Evolutionary conservation across 345 rosid species (phyloP).

Genomic region (Acer yangbiense): DNA sequence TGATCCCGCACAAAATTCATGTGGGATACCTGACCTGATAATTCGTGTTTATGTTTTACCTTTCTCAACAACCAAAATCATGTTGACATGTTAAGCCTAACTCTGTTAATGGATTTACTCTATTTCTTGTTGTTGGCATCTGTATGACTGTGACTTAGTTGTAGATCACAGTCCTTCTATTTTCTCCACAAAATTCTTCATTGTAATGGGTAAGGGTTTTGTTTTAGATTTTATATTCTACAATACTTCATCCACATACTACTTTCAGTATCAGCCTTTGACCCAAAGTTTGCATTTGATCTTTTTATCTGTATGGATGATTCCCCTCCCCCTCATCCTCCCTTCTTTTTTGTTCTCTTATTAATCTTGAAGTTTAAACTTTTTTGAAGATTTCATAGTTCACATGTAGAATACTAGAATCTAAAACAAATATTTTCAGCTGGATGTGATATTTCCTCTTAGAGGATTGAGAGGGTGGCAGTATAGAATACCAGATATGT

Average conservation of each 20-base stretch:
- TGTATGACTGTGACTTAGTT: constrained; percentile 1
- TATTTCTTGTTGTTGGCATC: not conserved
- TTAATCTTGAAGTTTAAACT: not conserved
- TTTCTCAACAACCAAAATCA: not conserved
- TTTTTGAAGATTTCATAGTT: not conserved
- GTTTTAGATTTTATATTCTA: constrained; percentile 4
- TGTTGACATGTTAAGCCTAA: not conserved
- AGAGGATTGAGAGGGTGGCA: not conserved
- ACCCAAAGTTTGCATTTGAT: not conserved
- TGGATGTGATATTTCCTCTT: not conserved
- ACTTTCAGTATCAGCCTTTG: not conserved
- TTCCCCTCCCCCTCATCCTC: not conserved
- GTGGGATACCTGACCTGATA: too few species aligned
- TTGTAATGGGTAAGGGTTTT: not conserved
- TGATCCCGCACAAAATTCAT: too few species aligned
- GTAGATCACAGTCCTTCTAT: not conserved
- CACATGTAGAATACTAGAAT: too few species aligned
- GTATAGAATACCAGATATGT: not conserved
- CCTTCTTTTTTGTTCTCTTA: not conserved
- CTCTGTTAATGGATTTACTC: not conserved
- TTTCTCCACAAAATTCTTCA: constrained; percentile 5
- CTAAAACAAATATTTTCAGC: not conserved
- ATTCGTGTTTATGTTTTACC: not conserved
- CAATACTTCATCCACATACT: not conserved
- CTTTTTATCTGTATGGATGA: not conserved